Percentiles rank a stretch among this genome's conserved stretches.
Evolutionary conservation across 345 rosid species (phyloP).

Genomic region (Arabidopsis arenosa): DNA sequence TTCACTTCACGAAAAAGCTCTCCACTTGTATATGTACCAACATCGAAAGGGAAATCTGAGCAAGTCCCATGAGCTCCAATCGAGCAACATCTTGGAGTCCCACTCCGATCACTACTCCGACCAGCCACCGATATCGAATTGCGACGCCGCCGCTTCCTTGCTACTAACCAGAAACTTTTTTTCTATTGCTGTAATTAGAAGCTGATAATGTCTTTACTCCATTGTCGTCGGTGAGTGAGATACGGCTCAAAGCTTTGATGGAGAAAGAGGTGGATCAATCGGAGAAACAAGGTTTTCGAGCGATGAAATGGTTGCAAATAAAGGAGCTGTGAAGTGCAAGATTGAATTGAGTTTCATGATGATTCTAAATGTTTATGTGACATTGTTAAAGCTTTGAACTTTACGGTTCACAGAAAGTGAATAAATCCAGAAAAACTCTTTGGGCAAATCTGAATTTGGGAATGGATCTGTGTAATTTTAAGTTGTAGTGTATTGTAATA

Average conservation of each 20-base stretch:
- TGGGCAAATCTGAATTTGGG: no score
- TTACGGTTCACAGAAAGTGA: background rate
- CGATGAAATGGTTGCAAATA: slow-evolving; percentile 83
- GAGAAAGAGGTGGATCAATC: slow-evolving; percentile 87
- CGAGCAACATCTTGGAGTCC: slow-evolving; percentile 86
- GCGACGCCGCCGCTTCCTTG: slow-evolving; percentile 74
- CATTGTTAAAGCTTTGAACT: slow-evolving; percentile 43
- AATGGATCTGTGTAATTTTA: no score
- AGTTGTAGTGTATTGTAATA: no score
- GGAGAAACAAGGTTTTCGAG: slow-evolving; percentile 77
- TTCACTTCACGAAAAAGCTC: slow-evolving; percentile 79
- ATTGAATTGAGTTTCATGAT: slow-evolving; percentile 49
- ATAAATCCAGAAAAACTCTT: no score
- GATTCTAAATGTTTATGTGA: slow-evolving; percentile 62
- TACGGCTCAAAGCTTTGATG: slow-evolving; percentile 67
- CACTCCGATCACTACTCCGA: slow-evolving; percentile 90
- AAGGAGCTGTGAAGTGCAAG: slow-evolving; percentile 81
- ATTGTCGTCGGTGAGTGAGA: slow-evolving; percentile 71
- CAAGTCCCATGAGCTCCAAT: slow-evolving; percentile 86
- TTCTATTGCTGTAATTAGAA: slow-evolving; percentile 45
- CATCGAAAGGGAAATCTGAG: slow-evolving; percentile 85
- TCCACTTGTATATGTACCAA: slow-evolving; percentile 95
- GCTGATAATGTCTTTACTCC: slow-evolving; percentile 29
- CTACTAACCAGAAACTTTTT: slow-evolving; percentile 53
- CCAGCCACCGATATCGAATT: slow-evolving; percentile 93